phyloP scores from a whole-genome alignment of 2,329 filamentous ascomycete genomes.

The Atkinsonella texensis region DNA sequence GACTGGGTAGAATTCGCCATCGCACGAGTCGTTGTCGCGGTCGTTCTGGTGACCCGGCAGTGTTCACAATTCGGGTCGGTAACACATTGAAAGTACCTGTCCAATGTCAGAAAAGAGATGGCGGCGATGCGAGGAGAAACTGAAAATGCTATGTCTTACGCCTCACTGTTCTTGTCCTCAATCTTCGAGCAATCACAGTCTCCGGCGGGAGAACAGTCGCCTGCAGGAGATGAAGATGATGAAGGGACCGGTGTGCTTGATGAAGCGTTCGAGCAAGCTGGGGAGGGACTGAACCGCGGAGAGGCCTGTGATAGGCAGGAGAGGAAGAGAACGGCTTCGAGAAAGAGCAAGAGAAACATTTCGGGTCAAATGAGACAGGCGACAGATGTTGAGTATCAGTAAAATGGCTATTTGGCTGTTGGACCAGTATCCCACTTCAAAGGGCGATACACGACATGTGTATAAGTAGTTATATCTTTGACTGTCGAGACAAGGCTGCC shows the following conservation, averaged over 20 bases:
- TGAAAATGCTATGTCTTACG: slow-evolving; percentile 10
- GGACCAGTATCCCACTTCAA: too few relatives aligned
- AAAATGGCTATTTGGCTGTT: background rate
- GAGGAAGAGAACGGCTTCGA: background rate
- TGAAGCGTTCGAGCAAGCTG: background rate
- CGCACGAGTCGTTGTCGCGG: background rate
- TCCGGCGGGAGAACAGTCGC: slow-evolving; percentile 12
- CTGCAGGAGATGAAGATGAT: background rate
- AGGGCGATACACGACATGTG: too few relatives aligned
- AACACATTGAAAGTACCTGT: slow-evolving; percentile 23
- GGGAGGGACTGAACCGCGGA: background rate
- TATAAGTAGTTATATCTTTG: too few relatives aligned
- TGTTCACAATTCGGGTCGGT: slow-evolving; percentile 20
- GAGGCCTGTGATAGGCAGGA: background rate
- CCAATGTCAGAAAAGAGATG: background rate
- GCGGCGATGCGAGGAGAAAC: too few relatives aligned
- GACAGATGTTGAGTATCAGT: background rate
- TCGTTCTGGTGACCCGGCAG: slow-evolving; percentile 8
- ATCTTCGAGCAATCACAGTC: slow-evolving; percentile 18
- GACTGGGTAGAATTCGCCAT: background rate
- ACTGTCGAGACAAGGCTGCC: too few relatives aligned
- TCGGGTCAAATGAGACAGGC: background rate
- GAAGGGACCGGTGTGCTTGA: background rate
- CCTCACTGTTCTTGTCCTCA: slow-evolving; percentile 16
- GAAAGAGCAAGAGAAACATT: background rate